phyloP scores from a whole-genome alignment of 2,329 filamentous ascomycete species.

The Dactylellina leptospora region DNA sequence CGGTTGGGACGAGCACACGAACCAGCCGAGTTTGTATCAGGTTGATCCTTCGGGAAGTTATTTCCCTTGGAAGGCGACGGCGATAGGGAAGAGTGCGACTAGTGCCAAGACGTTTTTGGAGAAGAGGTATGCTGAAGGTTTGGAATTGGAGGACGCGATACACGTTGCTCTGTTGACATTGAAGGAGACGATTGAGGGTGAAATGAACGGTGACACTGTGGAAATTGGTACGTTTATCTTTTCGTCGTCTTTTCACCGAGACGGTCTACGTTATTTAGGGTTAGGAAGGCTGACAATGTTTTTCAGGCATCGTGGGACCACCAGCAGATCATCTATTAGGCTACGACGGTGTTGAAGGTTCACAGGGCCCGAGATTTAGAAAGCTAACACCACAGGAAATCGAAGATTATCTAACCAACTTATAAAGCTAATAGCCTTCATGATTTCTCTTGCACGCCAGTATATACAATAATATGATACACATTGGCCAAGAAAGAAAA shows the following conservation, averaged over 20 bases:
- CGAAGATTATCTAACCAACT: constrained; percentile 98
- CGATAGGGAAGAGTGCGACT: constrained; percentile 97
- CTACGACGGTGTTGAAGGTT: constrained; percentile 86
- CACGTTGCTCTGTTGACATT: constrained; percentile 96
- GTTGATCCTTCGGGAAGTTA: constrained; percentile 99
- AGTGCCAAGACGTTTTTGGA: constrained; percentile 99
- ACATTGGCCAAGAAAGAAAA: neutral
- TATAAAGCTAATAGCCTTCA: constrained; percentile 68
- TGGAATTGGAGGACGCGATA: constrained; percentile 97
- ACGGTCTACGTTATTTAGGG: constrained; percentile 51
- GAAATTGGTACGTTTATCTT: constrained; percentile 78
- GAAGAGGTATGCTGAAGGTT: constrained; percentile 96
- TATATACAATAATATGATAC: constrained; percentile 24
- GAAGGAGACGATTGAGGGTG: constrained; percentile 99
- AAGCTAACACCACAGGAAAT: constrained; percentile 98
- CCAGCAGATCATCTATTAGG: constrained; percentile 93
- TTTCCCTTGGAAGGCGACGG: constrained; percentile 99
- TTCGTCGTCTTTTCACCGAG: neutral
- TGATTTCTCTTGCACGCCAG: neutral
- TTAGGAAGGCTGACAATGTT: constrained; percentile 59
- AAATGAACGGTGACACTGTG: constrained; percentile 98
- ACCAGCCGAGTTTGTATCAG: constrained; percentile 96
- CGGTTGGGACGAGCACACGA: constrained; percentile 97
- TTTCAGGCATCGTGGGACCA: constrained; percentile 88
- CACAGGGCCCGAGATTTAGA: constrained; percentile 84